These are phyloP conservation scores for Eucalyptus regnans DNA, from an alignment of 345 rosid genomes.

Conservation along the genomic window DNA sequence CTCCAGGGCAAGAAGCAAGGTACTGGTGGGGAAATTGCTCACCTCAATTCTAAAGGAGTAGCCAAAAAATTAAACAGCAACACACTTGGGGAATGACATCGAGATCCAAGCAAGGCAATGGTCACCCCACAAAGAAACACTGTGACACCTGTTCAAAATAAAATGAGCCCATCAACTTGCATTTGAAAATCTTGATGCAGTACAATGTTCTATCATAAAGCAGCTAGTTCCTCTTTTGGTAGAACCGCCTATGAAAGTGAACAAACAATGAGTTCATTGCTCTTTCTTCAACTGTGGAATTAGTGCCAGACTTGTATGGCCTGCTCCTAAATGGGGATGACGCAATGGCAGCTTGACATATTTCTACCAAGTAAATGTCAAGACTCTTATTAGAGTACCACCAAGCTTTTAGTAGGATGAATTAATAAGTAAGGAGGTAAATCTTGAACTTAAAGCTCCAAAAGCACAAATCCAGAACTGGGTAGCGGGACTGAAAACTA, in stretches of 20 bases:
- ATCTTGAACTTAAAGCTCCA: neutral
- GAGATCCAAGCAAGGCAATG: slow-evolving; percentile 62
- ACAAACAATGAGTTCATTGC: neutral
- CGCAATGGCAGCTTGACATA: neutral
- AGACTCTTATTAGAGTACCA: neutral
- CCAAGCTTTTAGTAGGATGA: neutral
- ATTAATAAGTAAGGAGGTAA: neutral
- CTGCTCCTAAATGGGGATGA: neutral
- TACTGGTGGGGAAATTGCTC: neutral
- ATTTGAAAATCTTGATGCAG: neutral
- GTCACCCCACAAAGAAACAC: slow-evolving; percentile 80
- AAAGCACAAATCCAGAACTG: neutral
- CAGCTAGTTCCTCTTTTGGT: neutral
- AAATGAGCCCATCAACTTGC: neutral
- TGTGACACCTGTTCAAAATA: slow-evolving; percentile 51
- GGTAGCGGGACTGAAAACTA: neutral
- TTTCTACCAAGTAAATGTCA: neutral
- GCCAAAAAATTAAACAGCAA: slow-evolving; percentile 82
- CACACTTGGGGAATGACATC: slow-evolving; percentile 75
- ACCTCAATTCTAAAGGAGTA: slow-evolving; percentile 89
- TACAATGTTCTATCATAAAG: neutral
- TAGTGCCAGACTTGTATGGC: neutral
- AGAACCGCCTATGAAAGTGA: neutral
- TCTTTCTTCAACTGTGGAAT: neutral
- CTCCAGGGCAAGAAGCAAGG: neutral